phyloP scores from a whole-genome alignment of 2,329 filamentous ascomycete species.

The Cladophialophora chaetospira region DNA sequence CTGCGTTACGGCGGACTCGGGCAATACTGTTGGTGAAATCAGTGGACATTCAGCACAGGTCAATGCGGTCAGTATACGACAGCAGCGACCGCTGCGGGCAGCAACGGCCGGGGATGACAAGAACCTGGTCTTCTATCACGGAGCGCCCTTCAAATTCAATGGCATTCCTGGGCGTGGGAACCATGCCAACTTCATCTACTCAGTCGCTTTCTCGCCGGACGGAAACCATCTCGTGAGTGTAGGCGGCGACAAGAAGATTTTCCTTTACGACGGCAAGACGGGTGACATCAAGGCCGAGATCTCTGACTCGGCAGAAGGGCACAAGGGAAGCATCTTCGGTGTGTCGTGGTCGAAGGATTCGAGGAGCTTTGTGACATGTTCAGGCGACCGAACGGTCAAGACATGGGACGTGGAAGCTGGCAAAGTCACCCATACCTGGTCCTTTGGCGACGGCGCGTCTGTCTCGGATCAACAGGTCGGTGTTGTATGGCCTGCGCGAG shows the following conservation, averaged over 20 bases:
- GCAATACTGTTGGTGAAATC: slow-evolving; percentile 94
- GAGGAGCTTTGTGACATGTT: slow-evolving; percentile 83
- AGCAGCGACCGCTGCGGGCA: slow-evolving; percentile 86
- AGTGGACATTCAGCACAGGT: slow-evolving; percentile 86
- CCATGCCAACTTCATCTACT: slow-evolving; percentile 88
- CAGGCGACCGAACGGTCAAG: slow-evolving; percentile 91
- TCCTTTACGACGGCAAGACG: slow-evolving; percentile 94
- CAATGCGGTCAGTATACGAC: slow-evolving; percentile 86
- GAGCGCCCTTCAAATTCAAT: slow-evolving; percentile 94
- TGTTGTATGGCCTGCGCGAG: slow-evolving; percentile 82
- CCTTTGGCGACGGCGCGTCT: slow-evolving; percentile 70
- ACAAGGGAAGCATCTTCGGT: slow-evolving; percentile 90
- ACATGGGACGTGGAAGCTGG: slow-evolving; percentile 88
- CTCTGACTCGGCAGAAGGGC: slow-evolving; percentile 69
- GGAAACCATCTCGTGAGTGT: slow-evolving; percentile 80
- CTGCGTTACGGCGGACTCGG: slow-evolving; percentile 92
- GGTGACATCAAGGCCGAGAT: slow-evolving; percentile 79
- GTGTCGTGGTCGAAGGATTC: slow-evolving; percentile 89
- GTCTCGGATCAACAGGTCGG: slow-evolving; percentile 89
- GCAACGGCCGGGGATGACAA: slow-evolving; percentile 90
- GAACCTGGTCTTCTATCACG: slow-evolving; percentile 87
- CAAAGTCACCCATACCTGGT: slow-evolving; percentile 78
- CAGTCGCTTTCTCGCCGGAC: slow-evolving; percentile 85
- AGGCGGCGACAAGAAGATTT: slow-evolving; percentile 88
- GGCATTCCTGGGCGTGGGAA: slow-evolving; percentile 66